Evolutionary conservation across 31 red algal genomes (phyloP), one percentile per base, ranked within the genome.

Genomic region (Endocladia muricata): DNA sequence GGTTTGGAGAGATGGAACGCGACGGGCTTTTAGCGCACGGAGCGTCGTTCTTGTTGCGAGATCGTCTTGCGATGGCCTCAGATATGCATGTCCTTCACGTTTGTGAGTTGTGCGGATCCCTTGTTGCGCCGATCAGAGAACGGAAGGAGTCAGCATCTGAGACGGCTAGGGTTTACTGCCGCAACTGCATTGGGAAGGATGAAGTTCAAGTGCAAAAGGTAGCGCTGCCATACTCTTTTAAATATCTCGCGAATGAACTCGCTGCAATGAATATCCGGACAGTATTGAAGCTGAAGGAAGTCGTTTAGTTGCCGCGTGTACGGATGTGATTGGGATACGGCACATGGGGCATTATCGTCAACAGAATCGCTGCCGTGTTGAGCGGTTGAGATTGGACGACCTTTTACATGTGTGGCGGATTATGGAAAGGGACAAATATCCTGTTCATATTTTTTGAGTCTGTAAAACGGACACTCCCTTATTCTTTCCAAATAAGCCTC

Each of bases 1-100:
- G 94, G n/a, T 88, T 97, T 61, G 94, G 94, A 17, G 94, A 97
- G 67, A 97, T 97, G 94, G 94, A 97, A 62, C 75, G 94, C 26
- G 94, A 97, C 65, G 89, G 85, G 54, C 32, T 93, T 17, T 42
- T 97, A 9, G 94, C 82, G 31, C 79, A 92, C 68, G 94, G 94
- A 22, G 84, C 94, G 44, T 88, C 94, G 9, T 90, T 88, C 48
- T 44, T 92, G 22, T 57, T 97, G 52, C 73, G 88, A 38, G 94
- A 97, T 63, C 85, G 94, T 32, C 81, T 93, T 29, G 82, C 69
- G 25, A 69, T 79, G 77, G 78, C 80, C 3, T 90, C 85, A 23
- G 94, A 97, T 67, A 61, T 92, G 78, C 91, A 93, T 70, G 56
- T 82, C 4, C 36, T 93, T 30, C 72, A 85, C 61, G 77, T 97